Evolutionary conservation across 257 asterid genomes (phyloP).

Genomic region (Nicotiana noctiflora): DNA sequence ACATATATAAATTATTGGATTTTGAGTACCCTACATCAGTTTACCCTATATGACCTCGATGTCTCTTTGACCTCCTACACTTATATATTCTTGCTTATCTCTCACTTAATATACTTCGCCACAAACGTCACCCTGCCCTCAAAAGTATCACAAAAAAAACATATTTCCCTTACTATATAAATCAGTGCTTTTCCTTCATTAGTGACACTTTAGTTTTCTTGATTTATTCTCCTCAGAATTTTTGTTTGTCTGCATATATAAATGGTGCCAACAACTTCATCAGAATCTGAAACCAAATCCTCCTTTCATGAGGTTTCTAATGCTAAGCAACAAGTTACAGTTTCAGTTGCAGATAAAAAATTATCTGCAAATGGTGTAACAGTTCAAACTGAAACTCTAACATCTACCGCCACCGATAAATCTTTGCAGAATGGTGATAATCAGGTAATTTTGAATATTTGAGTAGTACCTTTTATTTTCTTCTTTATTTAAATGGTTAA

Average conservation of each 20-base stretch:
- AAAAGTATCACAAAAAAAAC: too few species aligned
- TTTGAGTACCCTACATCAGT: slow-evolving; percentile 4
- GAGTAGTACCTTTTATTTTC: background rate
- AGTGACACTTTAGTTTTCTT: background rate
- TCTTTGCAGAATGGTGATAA: background rate
- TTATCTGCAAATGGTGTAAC: background rate
- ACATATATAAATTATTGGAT: slow-evolving; percentile 4
- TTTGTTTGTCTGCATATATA: too few species aligned
- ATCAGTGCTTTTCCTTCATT: background rate
- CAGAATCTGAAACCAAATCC: background rate
- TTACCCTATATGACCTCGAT: background rate
- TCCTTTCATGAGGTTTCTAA: too few species aligned
- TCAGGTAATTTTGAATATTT: background rate
- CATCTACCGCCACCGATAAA: background rate
- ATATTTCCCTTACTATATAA: background rate
- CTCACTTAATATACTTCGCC: background rate
- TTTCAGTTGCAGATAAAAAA: background rate
- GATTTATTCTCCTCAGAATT: background rate
- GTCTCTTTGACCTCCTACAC: slow-evolving; percentile 1
- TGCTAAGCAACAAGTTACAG: background rate
- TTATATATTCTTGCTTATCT: background rate
- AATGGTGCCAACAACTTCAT: background rate
- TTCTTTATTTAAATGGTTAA: background rate
- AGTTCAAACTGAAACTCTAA: background rate
- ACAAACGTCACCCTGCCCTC: background rate